Conservation (phyloP, 257 asterid species). For the Lantana camara region DNA sequence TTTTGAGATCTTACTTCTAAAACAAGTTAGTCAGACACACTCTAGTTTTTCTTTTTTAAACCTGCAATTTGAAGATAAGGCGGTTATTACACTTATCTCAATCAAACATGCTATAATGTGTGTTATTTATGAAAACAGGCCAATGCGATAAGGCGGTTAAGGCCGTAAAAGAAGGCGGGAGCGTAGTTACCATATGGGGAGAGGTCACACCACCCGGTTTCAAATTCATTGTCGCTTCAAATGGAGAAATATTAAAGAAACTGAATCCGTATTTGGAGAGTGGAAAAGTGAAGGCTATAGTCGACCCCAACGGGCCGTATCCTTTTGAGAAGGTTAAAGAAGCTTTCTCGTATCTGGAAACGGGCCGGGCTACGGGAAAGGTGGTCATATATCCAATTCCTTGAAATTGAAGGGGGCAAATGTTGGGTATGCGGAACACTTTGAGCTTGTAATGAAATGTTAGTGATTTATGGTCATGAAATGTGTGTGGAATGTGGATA, state of each 20-base stretch:
- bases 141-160: conserved; percentile 82
- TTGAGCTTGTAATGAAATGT: conserved; percentile 16
- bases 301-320: conserved; percentile 83
- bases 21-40: no score
- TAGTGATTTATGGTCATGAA: neutral
- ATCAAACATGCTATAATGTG: no score
- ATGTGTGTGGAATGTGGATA: no score
- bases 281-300: conserved; percentile 70
- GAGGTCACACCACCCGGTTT: conserved; percentile 84
- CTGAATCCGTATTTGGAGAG: conserved; percentile 72
- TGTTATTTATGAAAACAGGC: conserved; percentile 44
- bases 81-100: no score
- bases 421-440: conserved; percentile 10
- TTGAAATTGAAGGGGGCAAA: conserved; percentile 32
- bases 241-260: conserved; percentile 63
- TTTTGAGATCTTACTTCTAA: no score
- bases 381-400: conserved; percentile 83
- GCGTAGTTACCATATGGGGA: conserved; percentile 73
- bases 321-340: conserved; percentile 71
- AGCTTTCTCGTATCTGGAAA: conserved; percentile 78
- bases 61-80: no score
- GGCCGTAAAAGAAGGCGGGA: conserved; percentile 88
- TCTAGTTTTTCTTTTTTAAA: no score
- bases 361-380: conserved; percentile 76
- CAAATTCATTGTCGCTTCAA: conserved; percentile 80